Base-by-base conservation (phyloP, 2,329 filamentous ascomycete species). In the Trichoderma citrinoviride region DNA sequence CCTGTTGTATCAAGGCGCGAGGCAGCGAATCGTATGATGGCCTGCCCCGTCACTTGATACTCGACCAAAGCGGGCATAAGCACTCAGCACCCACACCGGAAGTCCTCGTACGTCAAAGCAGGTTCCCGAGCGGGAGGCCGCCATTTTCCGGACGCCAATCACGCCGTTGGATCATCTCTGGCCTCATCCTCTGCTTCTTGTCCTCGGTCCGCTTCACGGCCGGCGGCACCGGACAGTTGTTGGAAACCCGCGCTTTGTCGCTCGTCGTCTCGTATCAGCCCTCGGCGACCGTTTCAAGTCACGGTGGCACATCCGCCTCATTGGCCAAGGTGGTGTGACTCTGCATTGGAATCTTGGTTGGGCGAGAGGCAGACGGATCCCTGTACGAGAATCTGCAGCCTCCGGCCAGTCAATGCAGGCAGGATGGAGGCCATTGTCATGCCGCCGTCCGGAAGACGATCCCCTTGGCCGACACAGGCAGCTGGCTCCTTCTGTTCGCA, bases 391-490 rank as follows among this genome's bases (percentile, higher is more conserved):
- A 53, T 61, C 40, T 61, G 49, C 29, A 41, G 49, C 58, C 3
- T 37, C 33, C 33, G 7, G 33, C 33, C 33, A 12, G 3, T 14
- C 10, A 37, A 37, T 37, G 33, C 33, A 14, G 33, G 46, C 54
- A 15, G 25, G n/a, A 49, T 17, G 25, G 21, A 61, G 29, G 33
- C 23, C 29, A 40, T 37, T 50, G 33, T 40, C 58, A 53, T 61
- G 58, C 46, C 57, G 37, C 23, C 21, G 57, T 8, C 57, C 58
- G 58, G 40, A 33, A 46, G 37, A 54, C 44, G 58, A 61, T 61
- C 58, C 58, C 58, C 37, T 53, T 61, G 58, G 47, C 58, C 19
- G 58, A 61, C 53, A 61, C 47, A 54, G 58, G 49, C 49, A 61
- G 49, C 21, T 23, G 37, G 40, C 53, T 27, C 19, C 10, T 37